These are phyloP conservation scores for Cladosporium sp. DNA, from an alignment of 2,329 filamentous ascomycete species.

Conservation along the genomic window DNA sequence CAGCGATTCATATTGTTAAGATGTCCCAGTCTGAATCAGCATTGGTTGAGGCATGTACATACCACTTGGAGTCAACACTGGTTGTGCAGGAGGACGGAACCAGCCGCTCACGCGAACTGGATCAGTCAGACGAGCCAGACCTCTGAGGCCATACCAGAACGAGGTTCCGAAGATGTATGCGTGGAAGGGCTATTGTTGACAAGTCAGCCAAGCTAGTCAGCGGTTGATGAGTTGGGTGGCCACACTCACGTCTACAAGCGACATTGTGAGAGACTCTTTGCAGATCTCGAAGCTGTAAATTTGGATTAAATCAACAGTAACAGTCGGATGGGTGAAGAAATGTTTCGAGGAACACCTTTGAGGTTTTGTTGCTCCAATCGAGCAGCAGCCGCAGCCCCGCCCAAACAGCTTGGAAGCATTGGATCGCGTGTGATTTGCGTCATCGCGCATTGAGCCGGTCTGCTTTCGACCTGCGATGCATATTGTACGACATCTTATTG, in stretches of 20 bases:
- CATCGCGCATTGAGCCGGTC: neutral
- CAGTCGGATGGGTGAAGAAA: too few species aligned
- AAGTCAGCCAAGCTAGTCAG: neutral
- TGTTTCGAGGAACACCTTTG: neutral
- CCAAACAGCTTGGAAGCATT: neutral
- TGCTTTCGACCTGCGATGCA: neutral
- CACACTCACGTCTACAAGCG: slow-evolving; percentile 18
- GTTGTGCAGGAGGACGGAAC: slow-evolving; percentile 31
- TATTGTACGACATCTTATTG: neutral
- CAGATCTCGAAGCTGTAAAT: neutral
- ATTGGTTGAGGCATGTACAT: neutral
- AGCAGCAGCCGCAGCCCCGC: neutral
- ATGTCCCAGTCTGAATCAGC: too few species aligned
- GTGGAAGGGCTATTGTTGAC: slow-evolving; percentile 19
- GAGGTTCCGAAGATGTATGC: slow-evolving; percentile 28
- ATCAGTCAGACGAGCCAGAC: slow-evolving; percentile 30
- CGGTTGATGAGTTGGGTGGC: neutral
- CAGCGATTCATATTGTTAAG: neutral
- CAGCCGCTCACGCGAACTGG: slow-evolving; percentile 31
- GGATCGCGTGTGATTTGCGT: slow-evolving; percentile 1
- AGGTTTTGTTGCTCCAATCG: neutral
- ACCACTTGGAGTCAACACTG: slow-evolving; percentile 24
- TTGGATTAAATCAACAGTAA: too few species aligned
- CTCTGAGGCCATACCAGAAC: slow-evolving; percentile 35
- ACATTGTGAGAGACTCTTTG: slow-evolving; percentile 11